A percentile compares a stretch with the other conserved stretches of the same genome.
phyloP scores from a whole-genome alignment of 352 stramenopile genomes.

The Lagenidium giganteum region DNA sequence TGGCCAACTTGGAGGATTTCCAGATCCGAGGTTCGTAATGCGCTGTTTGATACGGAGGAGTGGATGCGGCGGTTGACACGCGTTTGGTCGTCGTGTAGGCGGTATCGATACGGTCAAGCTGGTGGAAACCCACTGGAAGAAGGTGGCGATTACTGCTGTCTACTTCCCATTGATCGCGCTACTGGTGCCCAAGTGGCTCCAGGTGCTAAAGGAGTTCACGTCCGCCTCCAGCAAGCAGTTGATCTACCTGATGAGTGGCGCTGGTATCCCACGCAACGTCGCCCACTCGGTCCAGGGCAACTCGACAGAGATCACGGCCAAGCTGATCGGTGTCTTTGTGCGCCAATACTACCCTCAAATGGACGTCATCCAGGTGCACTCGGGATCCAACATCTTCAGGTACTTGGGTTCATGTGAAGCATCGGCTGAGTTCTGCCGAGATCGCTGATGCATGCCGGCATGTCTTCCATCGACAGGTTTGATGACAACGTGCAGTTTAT shows the following conservation, averaged over 20 bases:
- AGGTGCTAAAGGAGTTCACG: conserved; percentile 75
- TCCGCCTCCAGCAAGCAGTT: conserved; percentile 84
- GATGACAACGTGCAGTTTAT: conserved; percentile 98
- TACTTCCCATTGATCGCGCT: conserved; percentile 96
- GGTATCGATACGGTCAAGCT: conserved; percentile 51
- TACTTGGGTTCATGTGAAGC: conserved; percentile 3
- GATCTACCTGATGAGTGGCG: conserved; percentile 95
- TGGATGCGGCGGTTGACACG: not conserved
- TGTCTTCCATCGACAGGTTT: conserved; percentile 67
- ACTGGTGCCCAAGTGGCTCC: conserved; percentile 92
- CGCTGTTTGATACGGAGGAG: not conserved
- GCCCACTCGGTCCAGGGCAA: conserved; percentile 91
- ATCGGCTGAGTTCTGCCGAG: too few relatives aligned
- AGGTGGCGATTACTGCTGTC: conserved; percentile 71
- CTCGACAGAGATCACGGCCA: conserved; percentile 91
- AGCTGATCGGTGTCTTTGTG: conserved; percentile 93
- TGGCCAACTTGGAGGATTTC: conserved; percentile 57
- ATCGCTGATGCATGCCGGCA: not conserved
- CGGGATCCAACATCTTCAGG: conserved; percentile 94
- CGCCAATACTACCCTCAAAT: conserved; percentile 89
- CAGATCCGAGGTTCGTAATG: conserved; percentile 39
- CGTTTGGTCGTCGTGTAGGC: too few relatives aligned
- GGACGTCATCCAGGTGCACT: conserved; percentile 94
- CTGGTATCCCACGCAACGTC: conserved; percentile 93
- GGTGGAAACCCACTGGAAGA: conserved; percentile 59